Conservation (phyloP, 352 stramenopile species). For the Phytophthora pistaciae region DNA sequence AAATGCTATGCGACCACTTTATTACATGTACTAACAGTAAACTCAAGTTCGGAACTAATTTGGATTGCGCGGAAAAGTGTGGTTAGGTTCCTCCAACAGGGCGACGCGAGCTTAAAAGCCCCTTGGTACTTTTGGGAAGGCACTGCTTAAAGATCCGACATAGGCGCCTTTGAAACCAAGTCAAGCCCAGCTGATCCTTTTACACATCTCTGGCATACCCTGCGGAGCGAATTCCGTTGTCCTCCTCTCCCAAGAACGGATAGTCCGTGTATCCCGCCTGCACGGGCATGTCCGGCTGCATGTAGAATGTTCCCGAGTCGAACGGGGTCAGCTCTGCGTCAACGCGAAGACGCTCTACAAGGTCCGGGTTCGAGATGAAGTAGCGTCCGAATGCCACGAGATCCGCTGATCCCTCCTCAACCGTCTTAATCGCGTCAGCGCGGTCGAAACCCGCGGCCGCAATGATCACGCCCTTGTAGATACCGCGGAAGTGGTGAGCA, state of each 20-base stretch:
- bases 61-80: too few species aligned
- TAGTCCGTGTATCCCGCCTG: constrained; percentile 40
- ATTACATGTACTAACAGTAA: too few species aligned
- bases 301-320: constrained; percentile 36
- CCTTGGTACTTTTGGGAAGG: too few species aligned
- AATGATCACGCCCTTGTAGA: constrained; percentile 53
- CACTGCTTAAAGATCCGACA: too few species aligned
- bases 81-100: too few species aligned
- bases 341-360: constrained; percentile 42
- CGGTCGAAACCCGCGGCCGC: constrained; percentile 37
- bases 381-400: constrained; percentile 51
- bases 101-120: too few species aligned
- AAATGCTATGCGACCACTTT: too few species aligned
- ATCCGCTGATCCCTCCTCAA: constrained; percentile 40
- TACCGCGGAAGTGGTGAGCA: constrained; percentile 38
- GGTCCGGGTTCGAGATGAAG: constrained; percentile 63
- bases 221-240: constrained; percentile 9
- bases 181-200: too few species aligned
- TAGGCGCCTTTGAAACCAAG: too few species aligned
- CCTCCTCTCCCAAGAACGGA: constrained; percentile 21
- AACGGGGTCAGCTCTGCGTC: constrained; percentile 38
- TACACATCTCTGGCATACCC: not conserved
- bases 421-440: constrained; percentile 22
- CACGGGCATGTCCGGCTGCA: constrained; percentile 11
- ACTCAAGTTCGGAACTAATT: too few species aligned